These are phyloP conservation scores for Tremella yokohamensis DNA, from an alignment of 768 basidiomycete species.

Conservation along the genomic window DNA sequence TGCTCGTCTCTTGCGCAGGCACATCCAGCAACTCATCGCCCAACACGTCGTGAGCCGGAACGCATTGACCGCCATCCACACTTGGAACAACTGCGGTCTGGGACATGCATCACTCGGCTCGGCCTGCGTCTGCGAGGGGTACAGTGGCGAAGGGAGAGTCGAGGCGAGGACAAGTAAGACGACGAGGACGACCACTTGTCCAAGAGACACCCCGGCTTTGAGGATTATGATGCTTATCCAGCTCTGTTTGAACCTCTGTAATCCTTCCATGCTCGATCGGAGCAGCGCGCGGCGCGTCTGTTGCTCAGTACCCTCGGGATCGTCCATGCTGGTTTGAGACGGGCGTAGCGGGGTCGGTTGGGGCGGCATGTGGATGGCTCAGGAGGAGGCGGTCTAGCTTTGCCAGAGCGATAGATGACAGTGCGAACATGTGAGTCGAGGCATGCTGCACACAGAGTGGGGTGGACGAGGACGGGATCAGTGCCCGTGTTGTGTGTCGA, in stretches of 20 bases:
- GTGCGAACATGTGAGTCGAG: no score
- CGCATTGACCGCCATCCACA: slow-evolving; percentile 39
- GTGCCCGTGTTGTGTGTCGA: no score
- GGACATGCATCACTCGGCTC: slow-evolving; percentile 26
- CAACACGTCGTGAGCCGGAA: slow-evolving; percentile 33
- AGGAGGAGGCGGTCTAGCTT: no score
- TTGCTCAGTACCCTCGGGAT: no score
- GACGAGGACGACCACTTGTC: slow-evolving; percentile 29
- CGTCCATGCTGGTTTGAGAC: no score
- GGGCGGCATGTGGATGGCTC: no score
- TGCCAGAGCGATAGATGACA: no score
- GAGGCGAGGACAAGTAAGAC: slow-evolving; percentile 31
- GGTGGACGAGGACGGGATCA: no score
- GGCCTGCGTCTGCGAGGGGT: slow-evolving; percentile 19
- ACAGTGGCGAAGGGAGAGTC: slow-evolving; percentile 23
- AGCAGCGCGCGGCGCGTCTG: slow-evolving; percentile 11
- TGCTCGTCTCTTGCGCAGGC: slow-evolving; percentile 7
- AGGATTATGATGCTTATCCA: slow-evolving; percentile 34
- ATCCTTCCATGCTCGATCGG: slow-evolving; percentile 23
- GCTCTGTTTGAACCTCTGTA: slow-evolving; percentile 36
- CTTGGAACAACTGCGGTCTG: slow-evolving; percentile 28
- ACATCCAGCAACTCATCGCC: slow-evolving; percentile 38
- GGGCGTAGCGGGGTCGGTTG: no score
- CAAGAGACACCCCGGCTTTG: slow-evolving; percentile 37
- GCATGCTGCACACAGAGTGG: no score